phyloP scores from a whole-genome alignment of 192 early-diverging fungal species.

The Mortierella alpina region DNA sequence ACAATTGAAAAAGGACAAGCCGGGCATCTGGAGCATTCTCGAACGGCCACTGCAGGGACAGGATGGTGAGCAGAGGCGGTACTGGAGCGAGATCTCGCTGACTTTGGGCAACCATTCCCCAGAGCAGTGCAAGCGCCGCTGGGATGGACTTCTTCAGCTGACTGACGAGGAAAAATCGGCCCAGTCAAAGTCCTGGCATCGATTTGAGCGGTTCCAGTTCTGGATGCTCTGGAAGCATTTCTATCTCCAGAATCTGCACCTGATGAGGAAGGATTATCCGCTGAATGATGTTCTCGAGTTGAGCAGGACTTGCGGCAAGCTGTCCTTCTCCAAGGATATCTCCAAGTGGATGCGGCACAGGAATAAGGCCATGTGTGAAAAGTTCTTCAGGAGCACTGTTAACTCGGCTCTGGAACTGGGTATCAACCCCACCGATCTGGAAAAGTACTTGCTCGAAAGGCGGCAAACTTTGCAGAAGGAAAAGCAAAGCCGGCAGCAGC shows the following conservation, averaged over 20 bases:
- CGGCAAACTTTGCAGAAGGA: not conserved
- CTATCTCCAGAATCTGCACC: not conserved
- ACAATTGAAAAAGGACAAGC: not conserved
- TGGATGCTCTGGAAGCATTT: constrained; percentile 48
- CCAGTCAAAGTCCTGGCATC: constrained; percentile 28
- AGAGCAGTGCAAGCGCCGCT: constrained; percentile 33
- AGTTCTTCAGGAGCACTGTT: constrained; percentile 7
- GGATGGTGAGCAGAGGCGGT: not conserved
- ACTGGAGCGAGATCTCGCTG: constrained; percentile 32
- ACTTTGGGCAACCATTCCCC: constrained; percentile 37
- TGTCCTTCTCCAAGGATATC: constrained; percentile 34
- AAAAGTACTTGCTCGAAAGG: not conserved
- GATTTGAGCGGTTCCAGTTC: constrained; percentile 31
- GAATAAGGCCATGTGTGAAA: constrained; percentile 14
- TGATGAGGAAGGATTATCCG: not conserved
- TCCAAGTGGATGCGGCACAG: constrained; percentile 45
- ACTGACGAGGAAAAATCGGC: constrained; percentile 23
- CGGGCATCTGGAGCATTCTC: constrained; percentile 10
- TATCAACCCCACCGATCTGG: not conserved
- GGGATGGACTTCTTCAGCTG: constrained; percentile 27
- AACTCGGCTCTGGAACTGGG: not conserved
- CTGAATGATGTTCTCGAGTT: not conserved
- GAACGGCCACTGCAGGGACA: not conserved
- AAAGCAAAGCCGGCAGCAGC: not conserved
- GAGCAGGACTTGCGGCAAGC: not conserved